phyloP scores from a whole-genome alignment of 2,329 filamentous ascomycete genomes.

The Ophioceras dolichostomum region DNA sequence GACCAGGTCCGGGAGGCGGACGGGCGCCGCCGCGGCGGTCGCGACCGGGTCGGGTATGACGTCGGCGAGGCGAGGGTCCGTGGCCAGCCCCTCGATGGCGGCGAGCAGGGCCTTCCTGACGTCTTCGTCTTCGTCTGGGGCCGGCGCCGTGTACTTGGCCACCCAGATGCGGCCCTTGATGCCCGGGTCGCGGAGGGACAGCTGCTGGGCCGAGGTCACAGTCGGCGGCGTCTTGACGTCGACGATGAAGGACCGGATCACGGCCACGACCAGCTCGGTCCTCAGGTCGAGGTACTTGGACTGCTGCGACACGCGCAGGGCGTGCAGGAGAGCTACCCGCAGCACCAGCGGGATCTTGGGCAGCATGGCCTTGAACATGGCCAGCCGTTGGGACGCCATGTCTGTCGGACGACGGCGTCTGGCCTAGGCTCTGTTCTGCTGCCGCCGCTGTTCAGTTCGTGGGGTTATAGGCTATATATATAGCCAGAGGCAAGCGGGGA shows the following conservation, averaged over 20 bases:
- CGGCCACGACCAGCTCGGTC: constrained; percentile 58
- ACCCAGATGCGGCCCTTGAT: constrained; percentile 78
- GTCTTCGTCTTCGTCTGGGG: constrained; percentile 36
- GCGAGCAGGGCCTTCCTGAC: constrained; percentile 44
- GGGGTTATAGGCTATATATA: too few relatives aligned
- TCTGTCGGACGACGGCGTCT: constrained; percentile 2
- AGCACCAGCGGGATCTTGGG: constrained; percentile 48
- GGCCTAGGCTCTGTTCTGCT: constrained; percentile 6
- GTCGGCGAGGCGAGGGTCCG: constrained; percentile 5
- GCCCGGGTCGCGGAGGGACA: constrained; percentile 49
- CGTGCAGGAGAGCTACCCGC: constrained; percentile 50
- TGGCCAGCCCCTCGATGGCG: constrained; percentile 42
- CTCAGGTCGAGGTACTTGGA: constrained; percentile 67
- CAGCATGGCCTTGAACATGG: constrained; percentile 22
- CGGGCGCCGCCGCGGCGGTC: neutral
- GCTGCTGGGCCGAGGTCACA: constrained; percentile 49
- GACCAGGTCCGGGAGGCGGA: constrained; percentile 34
- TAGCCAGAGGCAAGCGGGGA: too few relatives aligned
- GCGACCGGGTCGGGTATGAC: constrained; percentile 9
- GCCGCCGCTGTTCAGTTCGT: too few relatives aligned
- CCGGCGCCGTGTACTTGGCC: constrained; percentile 52
- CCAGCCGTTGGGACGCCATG: neutral
- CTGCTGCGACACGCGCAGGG: constrained; percentile 55
- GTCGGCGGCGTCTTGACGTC: constrained; percentile 25
- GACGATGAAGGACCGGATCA: constrained; percentile 54